Conservation (phyloP, 345 rosid genomes). For the Sapria himalayana region DNA sequence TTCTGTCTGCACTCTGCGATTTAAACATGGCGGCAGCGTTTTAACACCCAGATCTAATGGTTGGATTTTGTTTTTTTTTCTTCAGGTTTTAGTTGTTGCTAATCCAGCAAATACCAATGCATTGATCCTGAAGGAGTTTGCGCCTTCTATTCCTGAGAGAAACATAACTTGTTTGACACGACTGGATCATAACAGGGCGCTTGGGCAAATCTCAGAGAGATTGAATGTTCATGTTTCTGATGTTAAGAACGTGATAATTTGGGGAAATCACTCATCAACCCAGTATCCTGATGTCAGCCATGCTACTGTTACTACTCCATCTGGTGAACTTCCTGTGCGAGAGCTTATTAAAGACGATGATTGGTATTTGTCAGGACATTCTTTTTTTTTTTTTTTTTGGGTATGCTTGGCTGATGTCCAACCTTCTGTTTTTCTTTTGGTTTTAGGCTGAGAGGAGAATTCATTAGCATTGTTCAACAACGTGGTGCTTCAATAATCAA, state of each 20-base stretch:
- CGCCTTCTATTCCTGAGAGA: slow-evolving; percentile 86
- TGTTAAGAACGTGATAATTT: slow-evolving; percentile 83
- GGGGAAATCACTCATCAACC: slow-evolving; percentile 97
- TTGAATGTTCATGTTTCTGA: slow-evolving; percentile 68
- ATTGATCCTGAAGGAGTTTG: slow-evolving; percentile 86
- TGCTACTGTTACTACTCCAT: slow-evolving; percentile 56
- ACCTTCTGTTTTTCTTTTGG: not conserved
- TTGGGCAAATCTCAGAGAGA: slow-evolving; percentile 91
- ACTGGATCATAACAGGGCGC: slow-evolving; percentile 94
- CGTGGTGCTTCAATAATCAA: slow-evolving; percentile 99
- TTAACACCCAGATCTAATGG: no score
- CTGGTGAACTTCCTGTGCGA: slow-evolving; percentile 56
- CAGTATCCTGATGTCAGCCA: slow-evolving; percentile 99
- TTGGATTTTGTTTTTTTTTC: no score
- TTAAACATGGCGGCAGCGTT: no score
- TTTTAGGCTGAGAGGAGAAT: slow-evolving; percentile 67
- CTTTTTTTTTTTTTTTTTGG: not conserved
- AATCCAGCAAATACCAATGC: slow-evolving; percentile 99
- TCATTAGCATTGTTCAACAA: slow-evolving; percentile 80
- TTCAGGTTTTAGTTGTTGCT: slow-evolving; percentile 92
- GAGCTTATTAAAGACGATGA: slow-evolving; percentile 74
- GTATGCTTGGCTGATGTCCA: not conserved
- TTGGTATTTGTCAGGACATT: slow-evolving; percentile 24
- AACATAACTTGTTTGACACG: slow-evolving; percentile 92
- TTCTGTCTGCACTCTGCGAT: no score